These are phyloP conservation scores for Claviceps sp. DNA, from an alignment of 2,329 filamentous ascomycete species.

Conservation along the genomic window DNA sequence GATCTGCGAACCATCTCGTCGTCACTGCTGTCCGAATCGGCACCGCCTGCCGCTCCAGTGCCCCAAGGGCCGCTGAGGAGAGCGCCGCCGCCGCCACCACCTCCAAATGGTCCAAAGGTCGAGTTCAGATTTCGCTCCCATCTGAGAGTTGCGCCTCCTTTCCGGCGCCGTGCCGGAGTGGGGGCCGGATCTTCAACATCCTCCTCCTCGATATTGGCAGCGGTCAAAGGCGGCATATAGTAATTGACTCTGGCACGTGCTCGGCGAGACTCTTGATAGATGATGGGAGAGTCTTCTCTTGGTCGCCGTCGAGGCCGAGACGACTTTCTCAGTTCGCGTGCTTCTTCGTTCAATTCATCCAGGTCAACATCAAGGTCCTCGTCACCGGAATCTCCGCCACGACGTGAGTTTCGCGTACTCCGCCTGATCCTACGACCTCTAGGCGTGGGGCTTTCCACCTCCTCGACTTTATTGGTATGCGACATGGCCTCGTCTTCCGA, in stretches of 20 bases:
- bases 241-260: conserved; percentile 62
- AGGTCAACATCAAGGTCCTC: conserved; percentile 46
- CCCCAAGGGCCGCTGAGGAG: conserved; percentile 64
- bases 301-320: conserved; percentile 38
- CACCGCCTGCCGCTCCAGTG: conserved; percentile 59
- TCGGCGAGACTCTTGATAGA: conserved; percentile 44
- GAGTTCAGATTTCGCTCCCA: conserved; percentile 80
- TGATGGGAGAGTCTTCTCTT: conserved; percentile 38
- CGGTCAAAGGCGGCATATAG: conserved; percentile 59
- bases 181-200: conserved; percentile 55
- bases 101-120: conserved; percentile 85
- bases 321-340: conserved; percentile 44
- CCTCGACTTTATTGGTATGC: conserved; percentile 27
- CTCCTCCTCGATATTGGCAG: conserved; percentile 55
- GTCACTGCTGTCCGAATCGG: conserved; percentile 92
- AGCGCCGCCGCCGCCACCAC: conserved; percentile 59
- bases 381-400: conserved; percentile 37
- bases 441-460: conserved; percentile 34
- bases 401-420: conserved; percentile 32
- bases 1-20: conserved; percentile 66
- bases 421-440: conserved; percentile 30
- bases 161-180: conserved; percentile 55
- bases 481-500: conserved; percentile 41
- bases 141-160: conserved; percentile 40
- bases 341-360: conserved; percentile 53